A percentile compares a stretch with the other conserved stretches of the same genome.
These are phyloP conservation scores for Colletotrichum camelliae DNA, from an alignment of 2,329 filamentous ascomycete species.

Conservation along the genomic window DNA sequence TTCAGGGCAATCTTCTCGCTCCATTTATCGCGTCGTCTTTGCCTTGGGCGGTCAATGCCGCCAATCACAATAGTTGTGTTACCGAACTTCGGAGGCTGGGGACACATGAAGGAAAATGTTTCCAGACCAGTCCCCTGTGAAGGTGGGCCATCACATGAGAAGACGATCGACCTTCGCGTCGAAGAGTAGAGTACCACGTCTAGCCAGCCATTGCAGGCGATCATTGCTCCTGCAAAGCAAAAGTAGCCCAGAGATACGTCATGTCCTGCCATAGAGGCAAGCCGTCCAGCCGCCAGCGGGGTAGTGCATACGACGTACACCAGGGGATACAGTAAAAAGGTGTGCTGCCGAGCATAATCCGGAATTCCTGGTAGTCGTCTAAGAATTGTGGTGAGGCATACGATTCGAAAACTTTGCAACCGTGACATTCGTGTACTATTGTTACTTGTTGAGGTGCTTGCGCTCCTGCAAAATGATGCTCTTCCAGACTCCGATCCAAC, in stretches of 20 bases:
- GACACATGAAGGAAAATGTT: conserved; percentile 57
- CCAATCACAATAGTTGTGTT: conserved; percentile 43
- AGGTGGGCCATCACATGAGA: conserved; percentile 39
- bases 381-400: neutral
- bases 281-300: conserved; percentile 68
- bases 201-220: conserved; percentile 60
- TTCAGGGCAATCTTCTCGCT: conserved; percentile 18
- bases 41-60: conserved; percentile 20
- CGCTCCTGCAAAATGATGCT: neutral
- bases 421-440: neutral
- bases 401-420: neutral
- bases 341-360: conserved; percentile 45
- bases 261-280: conserved; percentile 64
- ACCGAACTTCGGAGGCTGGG: conserved; percentile 41
- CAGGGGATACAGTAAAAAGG: conserved; percentile 71
- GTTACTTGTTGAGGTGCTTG: neutral
- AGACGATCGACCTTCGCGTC: conserved; percentile 59
- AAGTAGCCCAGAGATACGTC: conserved; percentile 59
- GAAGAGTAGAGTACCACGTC: conserved; percentile 60
- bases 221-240: conserved; percentile 63
- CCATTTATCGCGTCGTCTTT: conserved; percentile 3
- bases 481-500: neutral
- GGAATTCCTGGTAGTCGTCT: conserved; percentile 2
- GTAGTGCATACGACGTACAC: conserved; percentile 74
- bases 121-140: conserved; percentile 52